Conservation (phyloP, 306 rosid species). For the Carpinus fangiana region DNA sequence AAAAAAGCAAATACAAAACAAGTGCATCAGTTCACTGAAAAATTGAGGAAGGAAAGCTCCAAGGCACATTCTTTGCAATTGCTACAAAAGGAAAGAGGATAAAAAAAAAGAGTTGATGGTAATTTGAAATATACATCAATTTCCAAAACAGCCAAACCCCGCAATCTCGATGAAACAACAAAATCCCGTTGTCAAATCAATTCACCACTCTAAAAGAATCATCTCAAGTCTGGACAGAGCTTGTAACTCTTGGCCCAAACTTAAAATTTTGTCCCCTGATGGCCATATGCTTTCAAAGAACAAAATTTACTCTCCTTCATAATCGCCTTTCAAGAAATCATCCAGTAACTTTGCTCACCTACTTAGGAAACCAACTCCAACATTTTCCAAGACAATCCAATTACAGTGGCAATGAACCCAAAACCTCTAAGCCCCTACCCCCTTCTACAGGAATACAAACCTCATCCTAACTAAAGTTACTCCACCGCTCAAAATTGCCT, state of each 20-base stretch:
- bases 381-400: neutral
- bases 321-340: neutral
- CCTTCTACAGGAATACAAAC: neutral
- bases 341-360: neutral
- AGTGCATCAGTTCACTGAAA: too few relatives aligned
- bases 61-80: neutral
- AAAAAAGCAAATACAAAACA: neutral
- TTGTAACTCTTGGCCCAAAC: neutral
- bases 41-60: neutral
- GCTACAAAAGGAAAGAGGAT: neutral
- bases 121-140: neutral
- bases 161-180: neutral
- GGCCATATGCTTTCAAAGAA: neutral
- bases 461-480: neutral
- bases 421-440: neutral
- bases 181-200: neutral
- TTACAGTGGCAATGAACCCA: neutral
- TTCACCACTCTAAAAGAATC: neutral
- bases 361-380: neutral
- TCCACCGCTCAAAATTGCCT: neutral
- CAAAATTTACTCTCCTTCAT: neutral
- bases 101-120: neutral
- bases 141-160: neutral
- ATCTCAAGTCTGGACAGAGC: neutral
- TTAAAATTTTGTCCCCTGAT: neutral